phyloP scores from a whole-genome alignment of 2,329 filamentous ascomycete genomes.

The Coniochaeta sp. region DNA sequence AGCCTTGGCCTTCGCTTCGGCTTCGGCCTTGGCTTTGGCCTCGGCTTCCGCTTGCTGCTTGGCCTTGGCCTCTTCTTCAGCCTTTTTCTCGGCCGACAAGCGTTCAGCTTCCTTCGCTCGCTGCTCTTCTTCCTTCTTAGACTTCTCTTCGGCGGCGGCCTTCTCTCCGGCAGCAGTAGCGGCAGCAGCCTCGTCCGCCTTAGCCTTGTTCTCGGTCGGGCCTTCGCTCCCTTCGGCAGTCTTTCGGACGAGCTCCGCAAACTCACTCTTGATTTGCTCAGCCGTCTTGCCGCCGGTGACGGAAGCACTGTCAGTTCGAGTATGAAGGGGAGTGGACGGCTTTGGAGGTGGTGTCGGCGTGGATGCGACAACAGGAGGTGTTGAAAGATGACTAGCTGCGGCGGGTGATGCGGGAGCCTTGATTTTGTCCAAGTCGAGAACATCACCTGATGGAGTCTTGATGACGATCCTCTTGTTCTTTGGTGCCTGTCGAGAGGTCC shows the following conservation, averaged over 20 bases:
- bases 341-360: conserved; percentile 76
- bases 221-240: conserved; percentile 37
- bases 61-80: conserved; percentile 17
- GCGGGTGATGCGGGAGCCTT: conserved; percentile 52
- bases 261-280: conserved; percentile 77
- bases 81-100: conserved; percentile 12
- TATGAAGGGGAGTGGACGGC: conserved; percentile 59
- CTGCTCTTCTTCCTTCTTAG: conserved; percentile 19
- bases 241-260: conserved; percentile 57
- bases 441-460: conserved; percentile 75
- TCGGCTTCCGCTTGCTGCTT: conserved; percentile 20
- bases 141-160: conserved; percentile 17
- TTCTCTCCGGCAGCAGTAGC: conserved; percentile 12
- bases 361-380: conserved; percentile 64
- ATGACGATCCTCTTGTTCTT: conserved; percentile 72
- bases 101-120: background rate
- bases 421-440: conserved; percentile 56
- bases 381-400: conserved; percentile 44
- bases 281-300: conserved; percentile 58
- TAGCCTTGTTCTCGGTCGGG: conserved; percentile 21
- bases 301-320: conserved; percentile 61
- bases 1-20: conserved; percentile 19
- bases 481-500: conserved; percentile 36
- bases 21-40: conserved; percentile 15
- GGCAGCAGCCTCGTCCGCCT: conserved; percentile 19